Conservation (phyloP, 306 rosid species). For the Vicia villosa region DNA sequence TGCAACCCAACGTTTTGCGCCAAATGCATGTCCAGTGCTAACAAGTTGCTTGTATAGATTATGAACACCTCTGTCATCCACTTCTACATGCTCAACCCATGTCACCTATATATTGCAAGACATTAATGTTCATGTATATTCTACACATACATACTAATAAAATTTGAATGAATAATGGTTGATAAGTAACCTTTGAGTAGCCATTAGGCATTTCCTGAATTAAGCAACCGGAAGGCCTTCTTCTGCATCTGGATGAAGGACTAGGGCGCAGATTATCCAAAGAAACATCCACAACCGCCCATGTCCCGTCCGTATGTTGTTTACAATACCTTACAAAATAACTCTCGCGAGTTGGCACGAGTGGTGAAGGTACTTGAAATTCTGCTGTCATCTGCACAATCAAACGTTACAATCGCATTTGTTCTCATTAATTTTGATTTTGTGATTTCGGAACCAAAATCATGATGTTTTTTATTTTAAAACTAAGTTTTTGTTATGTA, state of each 20-base stretch:
- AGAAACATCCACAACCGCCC: constrained; percentile 98
- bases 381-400: constrained; percentile 83
- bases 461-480: background rate
- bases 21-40: constrained; percentile 82
- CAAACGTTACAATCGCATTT: background rate
- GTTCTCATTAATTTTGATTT: background rate
- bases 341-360: constrained; percentile 93
- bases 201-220: constrained; percentile 99
- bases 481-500: constrained; percentile 19
- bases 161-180: background rate
- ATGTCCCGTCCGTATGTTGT: constrained; percentile 75
- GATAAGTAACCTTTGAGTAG: constrained; percentile 66
- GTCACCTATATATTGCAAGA: constrained; percentile 51
- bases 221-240: constrained; percentile 96
- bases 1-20: constrained; percentile 95
- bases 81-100: constrained; percentile 95
- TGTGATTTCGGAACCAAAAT: background rate
- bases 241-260: constrained; percentile 60
- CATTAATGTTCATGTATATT: background rate
- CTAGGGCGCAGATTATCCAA: constrained; percentile 76
- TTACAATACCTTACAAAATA: constrained; percentile 91
- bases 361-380: constrained; percentile 89
- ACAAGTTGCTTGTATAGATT: constrained; percentile 87
- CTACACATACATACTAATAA: no score
- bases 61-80: constrained; percentile 91